These are phyloP conservation scores for Mycena chlorophos DNA, from an alignment of 768 basidiomycete genomes.

Conservation along the genomic window DNA sequence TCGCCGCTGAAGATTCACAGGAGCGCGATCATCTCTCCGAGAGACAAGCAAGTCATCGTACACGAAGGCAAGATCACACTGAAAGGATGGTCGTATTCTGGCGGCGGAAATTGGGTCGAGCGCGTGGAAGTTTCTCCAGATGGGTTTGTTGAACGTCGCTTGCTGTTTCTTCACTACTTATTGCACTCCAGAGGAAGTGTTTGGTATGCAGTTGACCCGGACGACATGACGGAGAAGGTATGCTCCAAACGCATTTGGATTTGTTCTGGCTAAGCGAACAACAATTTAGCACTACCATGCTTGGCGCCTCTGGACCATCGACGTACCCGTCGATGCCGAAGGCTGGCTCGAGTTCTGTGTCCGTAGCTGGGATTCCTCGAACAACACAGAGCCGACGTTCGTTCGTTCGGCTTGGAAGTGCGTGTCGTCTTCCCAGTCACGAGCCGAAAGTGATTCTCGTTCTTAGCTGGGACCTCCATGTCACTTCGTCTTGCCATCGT, in stretches of 20 bases:
- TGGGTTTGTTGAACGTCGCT: constrained; percentile 29
- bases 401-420: constrained; percentile 58
- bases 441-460: neutral
- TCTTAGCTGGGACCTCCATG: neutral
- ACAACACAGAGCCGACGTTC: constrained; percentile 57
- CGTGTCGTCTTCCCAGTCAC: constrained; percentile 16
- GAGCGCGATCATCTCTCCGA: constrained; percentile 50
- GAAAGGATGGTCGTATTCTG: constrained; percentile 45
- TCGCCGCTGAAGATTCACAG: constrained; percentile 24
- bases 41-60: constrained; percentile 45
- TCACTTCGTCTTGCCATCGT: constrained; percentile 48
- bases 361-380: constrained; percentile 58
- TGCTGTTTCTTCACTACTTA: neutral
- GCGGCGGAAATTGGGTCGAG: constrained; percentile 55
- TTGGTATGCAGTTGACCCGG: constrained; percentile 49
- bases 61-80: constrained; percentile 50
- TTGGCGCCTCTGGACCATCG: constrained; percentile 55
- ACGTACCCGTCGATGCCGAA: constrained; percentile 53
- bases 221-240: constrained; percentile 52
- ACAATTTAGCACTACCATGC: constrained; percentile 49
- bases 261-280: neutral
- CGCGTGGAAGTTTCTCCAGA: constrained; percentile 56
- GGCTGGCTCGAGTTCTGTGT: constrained; percentile 59
- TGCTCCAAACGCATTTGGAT: neutral
- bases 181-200: constrained; percentile 40